Conservation (phyloP, 1,284 basidiomycete genomes). For the Peniophora sp. region DNA sequence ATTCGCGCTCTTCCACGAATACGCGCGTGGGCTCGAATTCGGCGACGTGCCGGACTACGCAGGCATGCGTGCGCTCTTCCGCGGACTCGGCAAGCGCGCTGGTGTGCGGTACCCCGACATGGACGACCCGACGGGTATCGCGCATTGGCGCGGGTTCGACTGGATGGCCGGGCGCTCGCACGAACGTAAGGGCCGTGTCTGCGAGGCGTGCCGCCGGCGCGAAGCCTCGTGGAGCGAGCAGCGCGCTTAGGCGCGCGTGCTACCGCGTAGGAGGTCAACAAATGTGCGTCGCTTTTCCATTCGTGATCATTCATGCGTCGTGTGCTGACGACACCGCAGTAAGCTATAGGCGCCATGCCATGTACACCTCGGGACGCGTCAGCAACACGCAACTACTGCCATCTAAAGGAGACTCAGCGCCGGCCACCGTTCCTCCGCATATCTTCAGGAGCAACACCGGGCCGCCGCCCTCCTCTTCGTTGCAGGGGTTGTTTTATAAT, state of each 20-base stretch:
- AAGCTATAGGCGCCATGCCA: not conserved
- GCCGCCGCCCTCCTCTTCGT: too few species aligned
- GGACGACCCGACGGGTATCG: constrained; percentile 5
- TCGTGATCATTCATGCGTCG: not conserved
- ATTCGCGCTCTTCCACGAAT: constrained; percentile 82
- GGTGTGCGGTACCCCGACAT: constrained; percentile 11
- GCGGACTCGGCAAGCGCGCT: constrained; percentile 32
- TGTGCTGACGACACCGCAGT: not conserved
- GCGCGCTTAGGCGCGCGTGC: not conserved
- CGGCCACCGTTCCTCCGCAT: not conserved
- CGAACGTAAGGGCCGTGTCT: constrained; percentile 10
- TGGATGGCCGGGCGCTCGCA: constrained; percentile 12
- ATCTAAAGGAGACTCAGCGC: not conserved
- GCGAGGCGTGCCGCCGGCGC: constrained; percentile 12
- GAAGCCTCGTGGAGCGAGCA: constrained; percentile 1
- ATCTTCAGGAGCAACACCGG: too few species aligned
- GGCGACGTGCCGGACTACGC: constrained; percentile 90
- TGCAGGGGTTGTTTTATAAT: too few species aligned
- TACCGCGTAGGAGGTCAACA: not conserved
- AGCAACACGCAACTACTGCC: not conserved
- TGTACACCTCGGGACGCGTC: not conserved
- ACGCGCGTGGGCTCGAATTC: constrained; percentile 81
- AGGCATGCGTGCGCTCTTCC: constrained; percentile 77
- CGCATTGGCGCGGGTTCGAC: constrained; percentile 13
- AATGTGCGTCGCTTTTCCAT: not conserved